These are phyloP conservation scores for Fraxinus ornus DNA, from an alignment of 305 asterid genomes.

Conservation along the genomic window DNA sequence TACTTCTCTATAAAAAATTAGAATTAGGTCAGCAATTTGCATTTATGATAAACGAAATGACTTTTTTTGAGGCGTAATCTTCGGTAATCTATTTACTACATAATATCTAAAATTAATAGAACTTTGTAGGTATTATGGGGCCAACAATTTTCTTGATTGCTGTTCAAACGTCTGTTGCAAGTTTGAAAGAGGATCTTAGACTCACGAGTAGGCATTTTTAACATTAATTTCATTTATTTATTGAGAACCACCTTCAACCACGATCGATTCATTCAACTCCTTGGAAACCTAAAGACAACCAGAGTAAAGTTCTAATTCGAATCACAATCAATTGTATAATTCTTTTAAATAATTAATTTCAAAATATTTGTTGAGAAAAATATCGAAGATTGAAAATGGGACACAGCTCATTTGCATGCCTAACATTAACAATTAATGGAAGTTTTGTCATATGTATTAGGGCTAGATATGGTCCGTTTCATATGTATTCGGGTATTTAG, in stretches of 20 bases:
- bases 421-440: not conserved
- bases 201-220: not conserved
- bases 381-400: not conserved
- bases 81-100: not conserved
- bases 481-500: too few relatives aligned
- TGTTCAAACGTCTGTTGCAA: not conserved
- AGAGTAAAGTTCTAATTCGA: not conserved
- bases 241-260: not conserved
- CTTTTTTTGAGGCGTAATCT: not conserved
- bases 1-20: not conserved
- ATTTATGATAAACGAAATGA: too few relatives aligned
- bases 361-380: not conserved
- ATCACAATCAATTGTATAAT: not conserved
- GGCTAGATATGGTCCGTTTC: too few relatives aligned
- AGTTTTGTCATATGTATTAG: not conserved
- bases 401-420: not conserved
- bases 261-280: not conserved
- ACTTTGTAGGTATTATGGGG: not conserved
- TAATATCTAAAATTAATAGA: too few relatives aligned
- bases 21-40: not conserved
- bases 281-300: not conserved
- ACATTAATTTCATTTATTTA: not conserved
- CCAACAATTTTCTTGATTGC: not conserved
- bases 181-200: not conserved
- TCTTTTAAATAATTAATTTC: not conserved